phyloP scores from a whole-genome alignment of 1,284 basidiomycete species.

The Trametes versicolor region DNA sequence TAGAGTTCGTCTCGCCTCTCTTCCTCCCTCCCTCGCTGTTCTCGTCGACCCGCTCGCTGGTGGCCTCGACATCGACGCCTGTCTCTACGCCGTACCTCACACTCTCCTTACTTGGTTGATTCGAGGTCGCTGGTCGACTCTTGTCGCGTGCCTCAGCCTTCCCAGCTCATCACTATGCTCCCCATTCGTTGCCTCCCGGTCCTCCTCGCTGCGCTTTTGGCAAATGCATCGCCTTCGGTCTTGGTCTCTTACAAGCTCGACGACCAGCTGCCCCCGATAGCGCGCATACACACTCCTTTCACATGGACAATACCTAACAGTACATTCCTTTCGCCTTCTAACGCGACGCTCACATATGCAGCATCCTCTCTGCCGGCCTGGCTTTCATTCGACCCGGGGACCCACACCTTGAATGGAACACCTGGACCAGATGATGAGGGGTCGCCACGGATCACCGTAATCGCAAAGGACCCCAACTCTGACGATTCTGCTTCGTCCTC shows the following conservation, averaged over 20 bases:
- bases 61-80: constrained; percentile 7
- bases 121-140: constrained; percentile 62
- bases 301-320: constrained; percentile 68
- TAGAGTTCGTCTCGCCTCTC: not conserved
- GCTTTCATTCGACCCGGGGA: constrained; percentile 68
- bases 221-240: constrained; percentile 51
- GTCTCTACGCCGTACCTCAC: constrained; percentile 17
- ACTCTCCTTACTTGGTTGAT: not conserved
- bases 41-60: not conserved
- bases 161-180: constrained; percentile 68
- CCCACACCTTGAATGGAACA: constrained; percentile 64
- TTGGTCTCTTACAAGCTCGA: constrained; percentile 60
- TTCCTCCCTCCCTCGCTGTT: not conserved
- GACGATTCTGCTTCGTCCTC: constrained; percentile 56
- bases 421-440: constrained; percentile 68
- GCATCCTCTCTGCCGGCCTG: constrained; percentile 66
- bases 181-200: constrained; percentile 61
- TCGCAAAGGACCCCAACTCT: constrained; percentile 59
- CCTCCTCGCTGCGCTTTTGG: constrained; percentile 46
- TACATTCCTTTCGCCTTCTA: constrained; percentile 66
- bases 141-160: constrained; percentile 51
- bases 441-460: constrained; percentile 61
- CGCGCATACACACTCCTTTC: constrained; percentile 65
- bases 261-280: constrained; percentile 70
- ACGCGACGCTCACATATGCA: constrained; percentile 54